Conservation (phyloP, 2,329 filamentous ascomycete genomes). For the Claviceps cyperi region DNA sequence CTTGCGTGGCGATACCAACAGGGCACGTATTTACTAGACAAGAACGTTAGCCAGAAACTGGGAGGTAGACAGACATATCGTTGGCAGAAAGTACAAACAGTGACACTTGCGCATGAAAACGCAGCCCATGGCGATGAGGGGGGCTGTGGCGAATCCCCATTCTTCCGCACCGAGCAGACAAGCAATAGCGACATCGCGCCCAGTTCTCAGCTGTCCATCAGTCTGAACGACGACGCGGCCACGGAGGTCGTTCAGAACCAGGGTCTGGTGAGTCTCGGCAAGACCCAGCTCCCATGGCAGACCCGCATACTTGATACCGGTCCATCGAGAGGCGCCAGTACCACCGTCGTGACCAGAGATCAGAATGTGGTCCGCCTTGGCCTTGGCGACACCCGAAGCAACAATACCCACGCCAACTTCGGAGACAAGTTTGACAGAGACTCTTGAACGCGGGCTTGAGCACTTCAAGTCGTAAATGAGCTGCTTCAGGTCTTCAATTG, state of each 20-base stretch:
- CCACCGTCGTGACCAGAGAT: slow-evolving; percentile 96
- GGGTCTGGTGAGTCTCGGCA: slow-evolving; percentile 90
- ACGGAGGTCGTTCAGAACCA: slow-evolving; percentile 89
- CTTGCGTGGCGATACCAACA: slow-evolving; percentile 89
- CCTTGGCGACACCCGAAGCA: slow-evolving; percentile 92
- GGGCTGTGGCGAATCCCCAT: slow-evolving; percentile 91
- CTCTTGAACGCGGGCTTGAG: slow-evolving; percentile 77
- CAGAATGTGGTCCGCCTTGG: slow-evolving; percentile 90
- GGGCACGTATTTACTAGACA: slow-evolving; percentile 54
- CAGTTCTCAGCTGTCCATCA: slow-evolving; percentile 85
- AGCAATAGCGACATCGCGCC: slow-evolving; percentile 85
- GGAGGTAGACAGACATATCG: too few relatives aligned
- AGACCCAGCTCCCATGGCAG: slow-evolving; percentile 94
- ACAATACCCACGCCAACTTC: slow-evolving; percentile 97
- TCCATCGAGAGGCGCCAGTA: slow-evolving; percentile 93
- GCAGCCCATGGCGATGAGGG: slow-evolving; percentile 91
- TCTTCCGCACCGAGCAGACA: slow-evolving; percentile 95
- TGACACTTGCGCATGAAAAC: slow-evolving; percentile 83
- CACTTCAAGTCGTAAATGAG: slow-evolving; percentile 97
- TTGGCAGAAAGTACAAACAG: neutral
- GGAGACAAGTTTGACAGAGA: slow-evolving; percentile 95
- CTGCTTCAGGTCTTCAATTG: slow-evolving; percentile 94
- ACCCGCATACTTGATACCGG: slow-evolving; percentile 96
- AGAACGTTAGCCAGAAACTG: neutral
- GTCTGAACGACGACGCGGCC: slow-evolving; percentile 93